Base-by-base conservation (phyloP, 768 basidiomycete species). In the Mycena amicta region DNA sequence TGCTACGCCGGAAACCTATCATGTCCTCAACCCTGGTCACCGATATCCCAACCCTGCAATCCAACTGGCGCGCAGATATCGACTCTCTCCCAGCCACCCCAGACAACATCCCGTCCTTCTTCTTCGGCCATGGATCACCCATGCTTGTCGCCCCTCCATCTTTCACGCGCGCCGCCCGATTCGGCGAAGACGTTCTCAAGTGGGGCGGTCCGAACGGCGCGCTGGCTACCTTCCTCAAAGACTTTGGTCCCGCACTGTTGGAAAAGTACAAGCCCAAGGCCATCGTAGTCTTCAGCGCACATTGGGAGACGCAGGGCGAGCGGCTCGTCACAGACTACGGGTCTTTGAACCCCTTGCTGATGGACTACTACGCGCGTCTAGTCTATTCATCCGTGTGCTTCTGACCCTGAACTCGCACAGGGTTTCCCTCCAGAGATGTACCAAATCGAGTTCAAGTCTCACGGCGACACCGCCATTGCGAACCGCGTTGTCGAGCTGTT, bases 201-300 rank as follows among this genome's bases (percentile, higher is more conserved):
- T 52, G 50, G 50, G 50, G 50, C 50, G 50, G 50, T 5, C 31
- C 50, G 18, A 13, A 52, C 12, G 50, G 50, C n/a, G 18, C 50
- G 2, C 70, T 80, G 15, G 77, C 73, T 0, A 62, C 62, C 11
- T 84, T 84, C 66, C 62, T 82, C 59, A 67, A 67, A 33, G 62
- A 86, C 56, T 90, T 92, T 71, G 89, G 89, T 0, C 83, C 85
- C 1, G 76, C 75, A 0, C 68, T 91, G 27, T 64, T 90, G 40
- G 66, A 81, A 55, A 92, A 90, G 70, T 93, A 93, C 71, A 77
- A 83, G 47, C 90, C 90, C 2, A 87, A 84, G 67, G 90, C 82
- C n/a, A 87, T 91, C 52, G 82, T 92, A 4, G 89, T 92, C 1
- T 90, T 92, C 74, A 89, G 87, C 61, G 90, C 91, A 12, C 91